Conservation (phyloP, 1,139 yeast species). For the Petasospora rhodanensis region DNA sequence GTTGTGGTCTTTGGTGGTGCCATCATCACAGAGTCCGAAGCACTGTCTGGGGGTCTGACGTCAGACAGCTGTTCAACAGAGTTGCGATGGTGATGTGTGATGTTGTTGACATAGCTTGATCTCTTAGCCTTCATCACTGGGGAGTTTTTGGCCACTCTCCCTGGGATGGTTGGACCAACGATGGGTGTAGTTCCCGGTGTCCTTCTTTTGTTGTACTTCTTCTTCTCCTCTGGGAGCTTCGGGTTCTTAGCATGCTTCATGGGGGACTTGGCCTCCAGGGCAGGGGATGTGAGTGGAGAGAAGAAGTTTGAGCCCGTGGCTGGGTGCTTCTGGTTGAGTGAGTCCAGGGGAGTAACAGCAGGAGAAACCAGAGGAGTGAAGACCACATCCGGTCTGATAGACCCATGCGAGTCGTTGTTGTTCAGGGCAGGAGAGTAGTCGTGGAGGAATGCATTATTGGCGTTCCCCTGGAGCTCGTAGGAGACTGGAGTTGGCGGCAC, state of each 20-base stretch:
- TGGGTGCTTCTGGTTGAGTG: conserved; percentile 22
- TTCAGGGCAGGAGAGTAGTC: conserved; percentile 20
- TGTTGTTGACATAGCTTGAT: conserved; percentile 25
- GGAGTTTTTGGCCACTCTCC: conserved; percentile 25
- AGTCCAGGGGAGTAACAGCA: conserved; percentile 61
- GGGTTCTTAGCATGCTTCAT: conserved; percentile 19
- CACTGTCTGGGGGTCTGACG: conserved; percentile 5
- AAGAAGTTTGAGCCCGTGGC: conserved; percentile 25
- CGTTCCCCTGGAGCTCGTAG: conserved; percentile 14
- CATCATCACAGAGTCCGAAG: conserved; percentile 12
- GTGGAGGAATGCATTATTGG: conserved; percentile 10
- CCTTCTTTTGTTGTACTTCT: conserved; percentile 26
- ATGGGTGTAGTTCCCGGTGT: conserved; percentile 35
- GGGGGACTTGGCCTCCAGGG: conserved; percentile 40
- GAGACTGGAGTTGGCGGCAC: conserved; percentile 24
- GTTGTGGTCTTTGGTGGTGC: conserved; percentile 21
- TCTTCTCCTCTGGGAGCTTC: conserved; percentile 17
- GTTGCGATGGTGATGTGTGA: conserved; percentile 16
- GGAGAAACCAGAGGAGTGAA: conserved; percentile 79
- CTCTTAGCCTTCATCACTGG: conserved; percentile 27
- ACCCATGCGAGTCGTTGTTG: conserved; percentile 10
- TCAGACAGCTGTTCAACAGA: no score
- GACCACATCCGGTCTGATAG: conserved; percentile 29
- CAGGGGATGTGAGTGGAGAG: conserved; percentile 62
- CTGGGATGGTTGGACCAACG: conserved; percentile 30